Evolutionary conservation across 768 basidiomycete species (phyloP), one percentile per base, ranked within the genome.

Genomic region (Leccinum disarticulatum): DNA sequence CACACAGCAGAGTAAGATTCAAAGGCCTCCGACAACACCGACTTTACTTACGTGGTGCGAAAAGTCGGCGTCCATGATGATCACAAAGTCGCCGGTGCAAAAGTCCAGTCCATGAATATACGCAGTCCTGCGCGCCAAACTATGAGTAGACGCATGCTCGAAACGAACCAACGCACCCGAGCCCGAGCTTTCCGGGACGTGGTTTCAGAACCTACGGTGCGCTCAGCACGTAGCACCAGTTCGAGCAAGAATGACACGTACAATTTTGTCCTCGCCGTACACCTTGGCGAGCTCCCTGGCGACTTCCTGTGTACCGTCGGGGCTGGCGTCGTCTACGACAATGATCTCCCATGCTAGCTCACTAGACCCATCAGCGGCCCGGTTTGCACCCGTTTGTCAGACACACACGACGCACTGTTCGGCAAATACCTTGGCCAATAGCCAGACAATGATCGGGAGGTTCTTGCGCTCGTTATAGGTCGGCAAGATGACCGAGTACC

Each of bases 41-140:
- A 54, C 19, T 8, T 5, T 43, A 76, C 89, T 49, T 76, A 93
- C 93, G 65, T 96, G 94, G 69, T 96, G 94, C 6, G 93, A 95
- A 74, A 96, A 95, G 76, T 96, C 94, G 54, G 94, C 94, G 67
- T 96, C 94, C 94, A 96, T 96, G 71, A 96, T 95, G 69, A 95
- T 91, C 22, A 95, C 92, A 76, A 95, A 96, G 74, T 93, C 91
- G 9, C 94, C 94, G 0, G 87, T 87, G 65, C 88, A 90, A 74
- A 91, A 95, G 66, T 92, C 87, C 51, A 96, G 79, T 13, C 94
- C 94, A 69, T 96, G 90, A 38, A 95, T 90, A 70, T 96, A 96
- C 35, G 94, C 94, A 22, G 94, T 95, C 57, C 92, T 94, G 62
- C 77, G 38, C 60, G 54, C 57, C 14, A 1, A 13, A 43, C 9